Percentiles rank a stretch among this genome's conserved stretches.
Evolutionary conservation across 768 basidiomycete species (phyloP).

Genomic region (Lyophyllum decastes): DNA sequence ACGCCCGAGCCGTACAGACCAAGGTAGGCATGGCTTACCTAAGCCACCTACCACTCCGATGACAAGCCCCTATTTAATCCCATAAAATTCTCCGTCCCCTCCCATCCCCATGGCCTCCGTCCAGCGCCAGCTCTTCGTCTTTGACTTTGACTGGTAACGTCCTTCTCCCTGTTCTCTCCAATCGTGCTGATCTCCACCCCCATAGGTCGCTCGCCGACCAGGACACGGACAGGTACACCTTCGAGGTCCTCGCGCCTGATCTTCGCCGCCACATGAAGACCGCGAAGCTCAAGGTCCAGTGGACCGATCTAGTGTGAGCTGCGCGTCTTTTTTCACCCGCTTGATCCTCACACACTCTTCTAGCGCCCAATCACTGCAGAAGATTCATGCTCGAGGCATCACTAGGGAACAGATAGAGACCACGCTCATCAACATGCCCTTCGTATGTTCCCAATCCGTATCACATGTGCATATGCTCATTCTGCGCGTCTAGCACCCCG

Average conservation of each 20-base stretch:
- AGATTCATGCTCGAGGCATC: slow-evolving; percentile 69
- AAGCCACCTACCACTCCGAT: slow-evolving; percentile 15
- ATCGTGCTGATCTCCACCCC: slow-evolving; percentile 5
- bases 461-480: neutral
- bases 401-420: slow-evolving; percentile 75
- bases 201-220: slow-evolving; percentile 89
- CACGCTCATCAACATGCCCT: slow-evolving; percentile 81
- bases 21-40: slow-evolving; percentile 59
- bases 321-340: neutral
- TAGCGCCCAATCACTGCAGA: slow-evolving; percentile 70
- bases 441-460: slow-evolving; percentile 53
- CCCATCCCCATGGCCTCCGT: slow-evolving; percentile 28
- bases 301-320: slow-evolving; percentile 93
- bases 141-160: slow-evolving; percentile 93
- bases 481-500: slow-evolving; percentile 76
- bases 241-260: slow-evolving; percentile 84
- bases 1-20: slow-evolving; percentile 73
- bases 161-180: no score
- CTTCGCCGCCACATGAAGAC: slow-evolving; percentile 81
- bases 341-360: slow-evolving; percentile 4
- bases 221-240: slow-evolving; percentile 93
- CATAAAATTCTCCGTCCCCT: slow-evolving; percentile 1
- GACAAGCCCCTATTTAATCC: slow-evolving; percentile 13
- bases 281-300: slow-evolving; percentile 66
- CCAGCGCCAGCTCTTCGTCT: slow-evolving; percentile 77